Conservation (phyloP, 2,329 filamentous ascomycete genomes). For the Pseudofabraea citricarpa region DNA sequence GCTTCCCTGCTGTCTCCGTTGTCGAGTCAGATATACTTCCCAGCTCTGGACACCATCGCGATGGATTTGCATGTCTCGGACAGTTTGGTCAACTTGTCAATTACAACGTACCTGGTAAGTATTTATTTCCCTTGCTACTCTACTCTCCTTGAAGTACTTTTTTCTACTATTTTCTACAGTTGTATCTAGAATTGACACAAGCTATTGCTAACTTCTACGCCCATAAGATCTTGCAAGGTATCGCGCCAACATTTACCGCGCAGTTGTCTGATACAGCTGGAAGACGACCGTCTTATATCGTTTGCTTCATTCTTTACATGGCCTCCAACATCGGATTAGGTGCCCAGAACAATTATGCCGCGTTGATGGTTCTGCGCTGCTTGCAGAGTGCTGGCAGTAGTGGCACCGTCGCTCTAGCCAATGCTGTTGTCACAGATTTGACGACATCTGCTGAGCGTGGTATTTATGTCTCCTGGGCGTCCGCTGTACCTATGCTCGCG, state of each 20-base stretch:
- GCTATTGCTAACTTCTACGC: too few species aligned
- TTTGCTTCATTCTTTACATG: constrained; percentile 47
- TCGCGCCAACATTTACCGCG: constrained; percentile 51
- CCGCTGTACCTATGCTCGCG: constrained; percentile 39
- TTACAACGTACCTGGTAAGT: too few species aligned
- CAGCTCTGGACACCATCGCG: too few species aligned
- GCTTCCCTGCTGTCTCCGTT: too few species aligned
- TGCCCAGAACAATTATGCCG: constrained; percentile 39
- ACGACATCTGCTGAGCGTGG: constrained; percentile 62
- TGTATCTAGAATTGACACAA: too few species aligned
- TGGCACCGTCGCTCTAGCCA: constrained; percentile 57
- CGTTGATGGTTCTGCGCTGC: constrained; percentile 47
- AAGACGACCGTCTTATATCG: constrained; percentile 46
- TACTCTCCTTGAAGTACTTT: too few species aligned
- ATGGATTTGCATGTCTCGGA: too few species aligned
- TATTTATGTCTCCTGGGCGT: constrained; percentile 62
- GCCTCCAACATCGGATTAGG: constrained; percentile 49
- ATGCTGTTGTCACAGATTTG: constrained; percentile 65
- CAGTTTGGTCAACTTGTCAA: too few species aligned
- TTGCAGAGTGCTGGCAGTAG: constrained; percentile 50
- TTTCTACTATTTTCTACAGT: too few species aligned
- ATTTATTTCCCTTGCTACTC: too few species aligned
- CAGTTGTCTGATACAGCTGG: constrained; percentile 48
- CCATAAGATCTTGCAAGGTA: constrained; percentile 50
- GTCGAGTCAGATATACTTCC: too few species aligned